A percentile compares a stretch with the other conserved stretches of the same genome.
Conservation (phyloP, 768 basidiomycete genomes). For the Psilocybe sp. region DNA sequence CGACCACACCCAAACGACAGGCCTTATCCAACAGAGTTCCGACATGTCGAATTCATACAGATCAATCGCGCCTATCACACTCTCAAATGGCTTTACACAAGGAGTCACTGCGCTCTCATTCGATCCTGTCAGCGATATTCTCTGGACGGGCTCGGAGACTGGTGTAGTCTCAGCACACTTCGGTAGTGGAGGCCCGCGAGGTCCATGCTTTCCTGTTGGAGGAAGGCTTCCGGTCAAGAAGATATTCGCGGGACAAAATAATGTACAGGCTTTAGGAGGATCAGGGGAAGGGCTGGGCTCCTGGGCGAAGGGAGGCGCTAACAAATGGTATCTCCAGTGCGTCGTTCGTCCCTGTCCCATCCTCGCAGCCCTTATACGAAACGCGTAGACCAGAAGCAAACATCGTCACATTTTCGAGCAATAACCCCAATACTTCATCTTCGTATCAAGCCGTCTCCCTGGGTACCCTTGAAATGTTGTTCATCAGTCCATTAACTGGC, state of each 20-base stretch:
- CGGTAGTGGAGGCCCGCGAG: constrained; percentile 57
- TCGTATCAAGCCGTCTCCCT: constrained; percentile 62
- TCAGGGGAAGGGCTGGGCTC: constrained; percentile 68
- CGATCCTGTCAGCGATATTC: constrained; percentile 85
- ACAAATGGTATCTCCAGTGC: constrained; percentile 79
- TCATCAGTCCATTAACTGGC: constrained; percentile 78
- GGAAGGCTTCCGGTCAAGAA: constrained; percentile 69
- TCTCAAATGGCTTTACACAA: constrained; percentile 32
- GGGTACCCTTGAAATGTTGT: constrained; percentile 54
- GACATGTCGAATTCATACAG: constrained; percentile 20
- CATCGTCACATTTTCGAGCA: constrained; percentile 34
- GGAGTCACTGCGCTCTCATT: constrained; percentile 79
- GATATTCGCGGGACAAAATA: constrained; percentile 73
- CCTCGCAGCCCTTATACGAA: neutral
- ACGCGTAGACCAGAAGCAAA: constrained; percentile 25
- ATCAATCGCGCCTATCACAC: constrained; percentile 17
- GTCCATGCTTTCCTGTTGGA: constrained; percentile 74
- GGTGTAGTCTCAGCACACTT: constrained; percentile 73
- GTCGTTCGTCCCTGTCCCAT: constrained; percentile 18
- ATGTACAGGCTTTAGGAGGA: constrained; percentile 63
- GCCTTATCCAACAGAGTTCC: neutral
- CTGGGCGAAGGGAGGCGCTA: constrained; percentile 83
- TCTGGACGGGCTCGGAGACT: constrained; percentile 80
- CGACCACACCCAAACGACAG: neutral
- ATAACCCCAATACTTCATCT: constrained; percentile 37